Evolutionary conservation across 768 basidiomycete genomes (phyloP).

Genomic region (Tricholoma hemisulphureum): DNA sequence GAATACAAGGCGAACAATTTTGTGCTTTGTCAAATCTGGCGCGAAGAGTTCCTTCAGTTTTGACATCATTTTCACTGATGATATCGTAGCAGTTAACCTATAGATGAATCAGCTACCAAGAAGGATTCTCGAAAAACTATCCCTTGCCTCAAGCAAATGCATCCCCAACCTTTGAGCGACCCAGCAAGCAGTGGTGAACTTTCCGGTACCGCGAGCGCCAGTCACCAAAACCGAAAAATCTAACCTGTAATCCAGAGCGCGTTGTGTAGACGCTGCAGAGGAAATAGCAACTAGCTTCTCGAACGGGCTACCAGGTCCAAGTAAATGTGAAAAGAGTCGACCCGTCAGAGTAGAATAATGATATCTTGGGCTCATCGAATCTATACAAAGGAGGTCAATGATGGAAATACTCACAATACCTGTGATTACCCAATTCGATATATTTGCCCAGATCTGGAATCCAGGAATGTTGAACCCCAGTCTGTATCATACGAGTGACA

Average conservation of each 20-base stretch:
- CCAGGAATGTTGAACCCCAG: constrained; percentile 68
- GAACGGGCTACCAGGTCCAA: constrained; percentile 37
- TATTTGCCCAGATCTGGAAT: constrained; percentile 54
- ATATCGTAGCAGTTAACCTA: constrained; percentile 88
- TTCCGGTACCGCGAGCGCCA: constrained; percentile 80
- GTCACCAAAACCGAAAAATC: constrained; percentile 73
- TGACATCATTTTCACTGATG: constrained; percentile 71
- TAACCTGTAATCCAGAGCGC: constrained; percentile 59
- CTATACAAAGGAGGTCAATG: constrained; percentile 11
- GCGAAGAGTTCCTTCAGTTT: constrained; percentile 70
- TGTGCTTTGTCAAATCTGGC: constrained; percentile 76
- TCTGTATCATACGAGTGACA: constrained; percentile 74
- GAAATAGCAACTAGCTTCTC: constrained; percentile 54
- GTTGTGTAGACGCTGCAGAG: constrained; percentile 55
- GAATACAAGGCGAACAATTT: constrained; percentile 78
- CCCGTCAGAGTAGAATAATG: constrained; percentile 23
- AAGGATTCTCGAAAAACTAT: not conserved
- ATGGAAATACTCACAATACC: not conserved
- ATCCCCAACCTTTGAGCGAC: constrained; percentile 67
- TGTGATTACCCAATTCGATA: constrained; percentile 46
- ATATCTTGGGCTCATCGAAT: constrained; percentile 20
- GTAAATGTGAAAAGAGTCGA: constrained; percentile 23
- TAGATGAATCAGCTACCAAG: not conserved
- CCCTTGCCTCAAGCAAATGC: constrained; percentile 71
- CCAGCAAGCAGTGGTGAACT: constrained; percentile 59